Evolutionary conservation across 345 rosid species (phyloP).

Genomic region (Rhodomyrtus tomentosa): DNA sequence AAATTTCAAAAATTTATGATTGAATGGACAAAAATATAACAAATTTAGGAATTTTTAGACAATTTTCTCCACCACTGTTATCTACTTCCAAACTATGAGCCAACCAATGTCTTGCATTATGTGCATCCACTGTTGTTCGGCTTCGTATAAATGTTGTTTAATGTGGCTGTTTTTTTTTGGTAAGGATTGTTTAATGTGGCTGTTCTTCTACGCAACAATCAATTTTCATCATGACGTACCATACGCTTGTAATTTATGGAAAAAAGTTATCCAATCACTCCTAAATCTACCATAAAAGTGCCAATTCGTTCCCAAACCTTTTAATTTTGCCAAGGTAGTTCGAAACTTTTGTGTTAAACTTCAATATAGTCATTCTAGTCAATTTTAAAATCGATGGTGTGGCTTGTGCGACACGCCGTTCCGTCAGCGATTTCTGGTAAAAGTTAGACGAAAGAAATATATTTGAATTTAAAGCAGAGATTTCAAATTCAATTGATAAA

Average conservation of each 20-base stretch:
- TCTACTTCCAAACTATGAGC: background rate
- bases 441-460: background rate
- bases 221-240: background rate
- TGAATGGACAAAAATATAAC: no score
- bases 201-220: background rate
- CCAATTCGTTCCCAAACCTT: background rate
- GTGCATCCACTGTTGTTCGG: background rate
- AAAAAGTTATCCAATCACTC: background rate
- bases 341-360: rapidly evolving
- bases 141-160: background rate
- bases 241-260: background rate
- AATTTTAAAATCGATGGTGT: background rate
- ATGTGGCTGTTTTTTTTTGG: background rate
- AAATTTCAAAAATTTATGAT: no score
- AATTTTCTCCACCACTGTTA: background rate
- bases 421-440: background rate
- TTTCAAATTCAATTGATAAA: background rate
- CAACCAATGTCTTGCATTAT: background rate
- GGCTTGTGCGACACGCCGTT: no score
- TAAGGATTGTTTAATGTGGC: background rate
- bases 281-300: background rate
- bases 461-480: background rate
- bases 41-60: no score
- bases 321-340: background rate
- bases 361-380: rapidly evolving